A percentile compares a stretch with the other conserved stretches of the same genome.
phyloP scores from a whole-genome alignment of 1,284 basidiomycete species.

The Ustilago nuda region DNA sequence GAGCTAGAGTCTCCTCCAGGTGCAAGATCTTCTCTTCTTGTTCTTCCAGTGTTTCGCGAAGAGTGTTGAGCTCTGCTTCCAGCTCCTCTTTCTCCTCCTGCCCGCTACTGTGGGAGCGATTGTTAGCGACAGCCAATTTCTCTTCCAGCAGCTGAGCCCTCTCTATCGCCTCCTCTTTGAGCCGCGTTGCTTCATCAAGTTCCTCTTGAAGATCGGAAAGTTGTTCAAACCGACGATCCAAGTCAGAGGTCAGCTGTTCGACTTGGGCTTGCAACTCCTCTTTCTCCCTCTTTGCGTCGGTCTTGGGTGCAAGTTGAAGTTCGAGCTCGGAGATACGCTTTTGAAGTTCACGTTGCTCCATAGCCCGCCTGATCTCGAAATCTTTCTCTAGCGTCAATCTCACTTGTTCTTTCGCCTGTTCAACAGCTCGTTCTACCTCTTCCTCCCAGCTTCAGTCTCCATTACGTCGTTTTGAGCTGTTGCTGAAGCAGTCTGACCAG shows the following conservation, averaged over 20 bases:
- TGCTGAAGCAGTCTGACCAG: not conserved
- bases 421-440: not conserved
- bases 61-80: slow-evolving; percentile 8
- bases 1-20: slow-evolving; percentile 33
- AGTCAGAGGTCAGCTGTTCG: slow-evolving; percentile 20
- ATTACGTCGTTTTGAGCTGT: not conserved
- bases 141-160: slow-evolving; percentile 12
- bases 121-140: slow-evolving; percentile 10
- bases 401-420: slow-evolving; percentile 26
- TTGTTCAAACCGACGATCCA: slow-evolving; percentile 38
- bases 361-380: slow-evolving; percentile 28
- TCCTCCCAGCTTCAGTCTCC: not conserved
- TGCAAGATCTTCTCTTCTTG: slow-evolving; percentile 7
- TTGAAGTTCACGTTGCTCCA: slow-evolving; percentile 27
- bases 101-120: not conserved
- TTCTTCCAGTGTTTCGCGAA: slow-evolving; percentile 9
- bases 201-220: slow-evolving; percentile 28
- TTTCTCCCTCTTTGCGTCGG: not conserved
- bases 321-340: slow-evolving; percentile 15
- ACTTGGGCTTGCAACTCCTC: slow-evolving; percentile 1
- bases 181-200: not conserved
- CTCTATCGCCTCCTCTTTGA: slow-evolving; percentile 8
- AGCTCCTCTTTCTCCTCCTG: slow-evolving; percentile 5
- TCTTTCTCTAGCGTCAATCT: slow-evolving; percentile 36
- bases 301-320: slow-evolving; percentile 2